phyloP scores from a whole-genome alignment of 2,329 filamentous ascomycete genomes.

The Aspergillus aculeatinus region DNA sequence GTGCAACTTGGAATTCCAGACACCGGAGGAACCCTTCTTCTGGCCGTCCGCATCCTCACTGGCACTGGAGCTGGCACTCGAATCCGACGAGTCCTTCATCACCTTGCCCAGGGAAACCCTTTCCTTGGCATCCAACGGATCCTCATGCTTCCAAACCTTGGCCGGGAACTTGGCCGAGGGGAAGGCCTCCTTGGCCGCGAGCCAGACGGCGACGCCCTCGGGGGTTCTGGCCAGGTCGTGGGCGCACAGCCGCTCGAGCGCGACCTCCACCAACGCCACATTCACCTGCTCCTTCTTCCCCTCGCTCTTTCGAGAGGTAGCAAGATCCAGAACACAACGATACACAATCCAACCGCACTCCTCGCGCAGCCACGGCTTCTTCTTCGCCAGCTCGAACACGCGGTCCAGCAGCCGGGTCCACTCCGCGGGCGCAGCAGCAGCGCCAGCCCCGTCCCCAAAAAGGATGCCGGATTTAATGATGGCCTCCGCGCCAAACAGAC shows the following conservation, averaged over 20 bases:
- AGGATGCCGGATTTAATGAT: conserved; percentile 77
- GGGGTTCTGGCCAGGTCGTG: conserved; percentile 73
- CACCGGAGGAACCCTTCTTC: conserved; percentile 54
- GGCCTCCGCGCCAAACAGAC: conserved; percentile 82
- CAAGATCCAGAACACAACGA: conserved; percentile 63
- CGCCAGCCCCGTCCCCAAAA: conserved; percentile 53
- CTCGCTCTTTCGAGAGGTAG: conserved; percentile 15
- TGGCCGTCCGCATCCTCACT: neutral
- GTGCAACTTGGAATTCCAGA: conserved; percentile 76
- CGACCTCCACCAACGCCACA: conserved; percentile 56
- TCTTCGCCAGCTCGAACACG: conserved; percentile 70
- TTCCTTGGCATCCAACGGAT: conserved; percentile 71
- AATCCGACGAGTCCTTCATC: conserved; percentile 64
- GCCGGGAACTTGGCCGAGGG: conserved; percentile 63
- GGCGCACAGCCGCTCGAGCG: conserved; percentile 62
- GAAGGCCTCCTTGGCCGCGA: conserved; percentile 66
- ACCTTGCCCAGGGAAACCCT: conserved; percentile 69
- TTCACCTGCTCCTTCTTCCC: conserved; percentile 28
- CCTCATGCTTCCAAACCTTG: conserved; percentile 69
- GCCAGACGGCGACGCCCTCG: conserved; percentile 87
- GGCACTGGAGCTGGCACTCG: conserved; percentile 25
- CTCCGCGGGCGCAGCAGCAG: conserved; percentile 37
- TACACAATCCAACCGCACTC: conserved; percentile 83
- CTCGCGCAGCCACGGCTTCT: conserved; percentile 85
- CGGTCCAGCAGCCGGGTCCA: conserved; percentile 66